A percentile compares a stretch with the other conserved stretches of the same genome.
Conservation (phyloP, 768 basidiomycete species). For the Sistotremastrum niveocremeum region DNA sequence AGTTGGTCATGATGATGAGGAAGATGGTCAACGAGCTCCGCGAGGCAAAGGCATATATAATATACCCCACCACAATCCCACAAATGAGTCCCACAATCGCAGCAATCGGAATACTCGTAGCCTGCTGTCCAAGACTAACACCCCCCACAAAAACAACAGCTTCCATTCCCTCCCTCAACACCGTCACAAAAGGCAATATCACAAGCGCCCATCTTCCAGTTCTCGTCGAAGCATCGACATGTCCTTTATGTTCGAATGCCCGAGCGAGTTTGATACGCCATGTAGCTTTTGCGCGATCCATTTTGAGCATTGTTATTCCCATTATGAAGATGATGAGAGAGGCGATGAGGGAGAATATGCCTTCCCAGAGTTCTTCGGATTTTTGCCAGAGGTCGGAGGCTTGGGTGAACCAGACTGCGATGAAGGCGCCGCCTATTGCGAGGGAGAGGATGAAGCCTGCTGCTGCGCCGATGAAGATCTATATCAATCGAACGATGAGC, state of each 20-base stretch:
- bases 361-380: constrained; percentile 90
- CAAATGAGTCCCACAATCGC: constrained; percentile 73
- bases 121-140: constrained; percentile 74
- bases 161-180: constrained; percentile 89
- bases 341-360: constrained; percentile 63
- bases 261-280: constrained; percentile 82
- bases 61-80: constrained; percentile 58
- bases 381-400: constrained; percentile 72
- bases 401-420: constrained; percentile 91
- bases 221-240: constrained; percentile 32
- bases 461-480: constrained; percentile 68
- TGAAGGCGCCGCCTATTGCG: constrained; percentile 81
- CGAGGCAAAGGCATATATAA: constrained; percentile 72
- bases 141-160: constrained; percentile 91
- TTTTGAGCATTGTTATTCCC: constrained; percentile 89
- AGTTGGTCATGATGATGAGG: constrained; percentile 82
- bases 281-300: constrained; percentile 88
- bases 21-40: constrained; percentile 72
- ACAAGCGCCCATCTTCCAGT: constrained; percentile 81
- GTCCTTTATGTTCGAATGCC: constrained; percentile 46
- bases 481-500: background rate
- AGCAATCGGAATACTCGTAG: constrained; percentile 79
- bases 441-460: constrained; percentile 69
- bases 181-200: constrained; percentile 80
- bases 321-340: constrained; percentile 80